These are phyloP conservation scores for Penicillium sclerotiorum DNA, from an alignment of 2,329 filamentous ascomycete genomes.

Conservation along the genomic window DNA sequence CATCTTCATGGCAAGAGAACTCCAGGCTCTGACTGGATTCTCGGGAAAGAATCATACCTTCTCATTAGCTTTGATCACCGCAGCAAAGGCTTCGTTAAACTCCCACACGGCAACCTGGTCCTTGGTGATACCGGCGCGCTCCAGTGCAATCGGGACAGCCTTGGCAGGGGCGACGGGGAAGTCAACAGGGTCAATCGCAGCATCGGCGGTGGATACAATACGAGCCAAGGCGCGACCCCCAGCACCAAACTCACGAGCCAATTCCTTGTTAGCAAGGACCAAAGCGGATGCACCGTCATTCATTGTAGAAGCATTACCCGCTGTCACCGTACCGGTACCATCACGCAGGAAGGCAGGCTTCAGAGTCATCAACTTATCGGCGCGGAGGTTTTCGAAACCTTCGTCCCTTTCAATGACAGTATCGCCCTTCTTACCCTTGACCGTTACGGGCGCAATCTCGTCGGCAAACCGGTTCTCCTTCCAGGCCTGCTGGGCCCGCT, in stretches of 20 bases:
- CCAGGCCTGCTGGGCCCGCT: constrained; percentile 89
- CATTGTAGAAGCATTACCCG: constrained; percentile 89
- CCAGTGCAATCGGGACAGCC: constrained; percentile 85
- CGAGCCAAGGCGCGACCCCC: constrained; percentile 82
- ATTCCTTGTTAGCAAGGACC: constrained; percentile 77
- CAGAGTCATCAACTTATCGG: constrained; percentile 80
- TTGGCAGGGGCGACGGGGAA: constrained; percentile 92
- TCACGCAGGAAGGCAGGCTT: constrained; percentile 90
- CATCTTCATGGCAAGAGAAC: neutral
- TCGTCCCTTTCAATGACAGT: constrained; percentile 80
- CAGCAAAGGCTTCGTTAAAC: constrained; percentile 97
- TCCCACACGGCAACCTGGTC: constrained; percentile 95
- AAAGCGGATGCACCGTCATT: constrained; percentile 93
- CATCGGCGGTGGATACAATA: constrained; percentile 84
- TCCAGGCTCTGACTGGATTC: too few relatives aligned
- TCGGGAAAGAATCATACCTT: too few relatives aligned
- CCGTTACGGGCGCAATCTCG: constrained; percentile 85
- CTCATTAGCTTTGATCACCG: constrained; percentile 91
- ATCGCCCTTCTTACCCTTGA: constrained; percentile 82
- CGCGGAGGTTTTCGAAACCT: constrained; percentile 82
- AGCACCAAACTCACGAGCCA: constrained; percentile 77
- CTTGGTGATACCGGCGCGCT: constrained; percentile 85
- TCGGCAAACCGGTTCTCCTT: constrained; percentile 79
- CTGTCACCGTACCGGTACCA: constrained; percentile 86
- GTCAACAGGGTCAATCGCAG: constrained; percentile 86